Base-by-base conservation (phyloP, 768 basidiomycete species). In the Auricularia auricula-judae region DNA sequence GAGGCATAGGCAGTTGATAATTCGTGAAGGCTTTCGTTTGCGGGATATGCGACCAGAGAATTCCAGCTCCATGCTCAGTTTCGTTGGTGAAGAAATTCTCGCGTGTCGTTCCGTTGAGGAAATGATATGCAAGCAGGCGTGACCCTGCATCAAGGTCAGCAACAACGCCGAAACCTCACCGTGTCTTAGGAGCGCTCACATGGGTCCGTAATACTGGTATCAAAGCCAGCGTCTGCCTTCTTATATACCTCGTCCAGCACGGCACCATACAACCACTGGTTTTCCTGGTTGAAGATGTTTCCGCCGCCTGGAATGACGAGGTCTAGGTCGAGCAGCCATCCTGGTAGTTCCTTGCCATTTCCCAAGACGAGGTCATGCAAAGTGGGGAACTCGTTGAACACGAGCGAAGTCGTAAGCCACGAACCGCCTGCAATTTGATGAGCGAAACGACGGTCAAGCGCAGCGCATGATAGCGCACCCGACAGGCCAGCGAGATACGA, bases 61-160 rank as follows among this genome's bases (percentile, higher is more conserved):
- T 81, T 4, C 87, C 88, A n/a, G 86, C 84, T n/a, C 87, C 87
- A 66, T 90, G 88, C 5, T 78, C 76, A 0, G 82, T 76, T 53
- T 79, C 72, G 59, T 85, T 82, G 1, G 82, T 81, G 72, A 84
- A 86, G 69, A 88, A 85, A 69, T 88, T 85, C 10, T 63, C 64
- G 16, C 79, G 75, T 4, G 79, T 77, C 0, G 88, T 90, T 62
- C 84, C 82, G 69, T 85, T 88, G 65, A 87, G 74, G 68, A 90
- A 90, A 71, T 91, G 89, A 67, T 87, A 86, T 1, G 86, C 81
- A 39, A 91, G 79, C 71, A 85, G 81, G 1, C 86, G 82, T 0
- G 80, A 72, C 76, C 80, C 56, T 59, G 5, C 4, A 23, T 8
- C 23, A 29, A 29, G 70, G 35, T 10, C 36, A 33, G 33, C 5